Evolutionary conservation across 2,329 filamentous ascomycete species (phyloP).

Genomic region (Elsinoe fawcettii): DNA sequence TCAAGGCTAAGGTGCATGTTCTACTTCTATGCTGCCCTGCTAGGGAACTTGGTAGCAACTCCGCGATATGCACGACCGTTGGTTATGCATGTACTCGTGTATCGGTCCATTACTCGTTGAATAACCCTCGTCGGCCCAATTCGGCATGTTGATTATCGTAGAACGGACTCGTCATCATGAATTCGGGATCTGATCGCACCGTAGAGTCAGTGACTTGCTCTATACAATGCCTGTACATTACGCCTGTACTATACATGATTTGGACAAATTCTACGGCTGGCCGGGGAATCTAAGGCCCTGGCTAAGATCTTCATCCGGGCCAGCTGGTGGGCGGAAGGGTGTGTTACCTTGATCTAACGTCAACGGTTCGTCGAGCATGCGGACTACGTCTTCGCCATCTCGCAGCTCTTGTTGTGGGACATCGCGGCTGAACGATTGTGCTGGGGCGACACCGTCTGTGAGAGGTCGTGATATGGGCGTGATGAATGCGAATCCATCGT

Average conservation of each 20-base stretch:
- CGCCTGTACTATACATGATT: not conserved
- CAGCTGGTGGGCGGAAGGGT: not conserved
- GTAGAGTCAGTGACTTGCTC: not conserved
- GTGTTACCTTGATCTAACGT: conserved; percentile 12
- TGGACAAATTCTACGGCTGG: not conserved
- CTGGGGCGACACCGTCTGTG: not conserved
- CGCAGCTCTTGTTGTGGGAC: not conserved
- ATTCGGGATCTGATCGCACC: conserved; percentile 22
- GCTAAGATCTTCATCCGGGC: not conserved
- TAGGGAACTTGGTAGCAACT: not conserved
- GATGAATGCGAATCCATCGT: not conserved
- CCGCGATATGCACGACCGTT: not conserved
- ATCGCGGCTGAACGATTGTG: not conserved
- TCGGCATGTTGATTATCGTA: conserved; percentile 17
- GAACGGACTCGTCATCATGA: conserved; percentile 24
- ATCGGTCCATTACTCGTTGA: not conserved
- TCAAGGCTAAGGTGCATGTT: too few species aligned
- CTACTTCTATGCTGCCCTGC: too few species aligned
- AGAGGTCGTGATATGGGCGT: not conserved
- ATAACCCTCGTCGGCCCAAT: not conserved
- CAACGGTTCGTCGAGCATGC: conserved; percentile 8
- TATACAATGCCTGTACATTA: not conserved
- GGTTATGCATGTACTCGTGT: not conserved
- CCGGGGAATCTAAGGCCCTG: not conserved
- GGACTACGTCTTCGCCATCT: conserved; percentile 13